Conservation (phyloP, 192 early-diverging fungal species). For the Dissophora ornata region DNA sequence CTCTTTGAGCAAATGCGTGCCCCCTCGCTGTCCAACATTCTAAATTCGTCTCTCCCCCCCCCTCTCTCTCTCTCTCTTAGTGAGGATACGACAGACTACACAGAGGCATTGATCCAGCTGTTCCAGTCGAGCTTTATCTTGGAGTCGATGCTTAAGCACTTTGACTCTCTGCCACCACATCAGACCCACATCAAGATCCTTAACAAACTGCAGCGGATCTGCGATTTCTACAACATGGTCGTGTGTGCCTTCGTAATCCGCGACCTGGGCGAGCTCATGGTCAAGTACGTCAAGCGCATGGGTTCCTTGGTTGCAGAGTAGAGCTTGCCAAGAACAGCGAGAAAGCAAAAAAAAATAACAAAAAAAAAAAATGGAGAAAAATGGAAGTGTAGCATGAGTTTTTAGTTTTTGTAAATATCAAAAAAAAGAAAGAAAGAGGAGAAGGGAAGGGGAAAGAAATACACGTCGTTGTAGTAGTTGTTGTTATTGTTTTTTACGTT, state of each 20-base stretch:
- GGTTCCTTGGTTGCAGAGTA: slow-evolving; percentile 29
- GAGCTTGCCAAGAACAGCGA: no score
- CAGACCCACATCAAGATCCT: slow-evolving; percentile 51
- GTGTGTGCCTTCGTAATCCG: slow-evolving; percentile 58
- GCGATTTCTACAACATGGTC: slow-evolving; percentile 54
- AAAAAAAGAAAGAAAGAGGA: no score
- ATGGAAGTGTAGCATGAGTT: no score
- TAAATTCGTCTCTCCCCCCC: no score
- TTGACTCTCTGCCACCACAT: slow-evolving; percentile 12
- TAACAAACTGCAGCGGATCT: slow-evolving; percentile 28
- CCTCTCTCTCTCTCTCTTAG: slow-evolving; percentile 16
- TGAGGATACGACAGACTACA: slow-evolving; percentile 34
- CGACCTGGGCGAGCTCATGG: slow-evolving; percentile 51
- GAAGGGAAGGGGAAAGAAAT: no score
- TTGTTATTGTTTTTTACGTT: no score
- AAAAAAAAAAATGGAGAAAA: neutral
- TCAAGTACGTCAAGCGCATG: slow-evolving; percentile 56
- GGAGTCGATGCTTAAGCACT: slow-evolving; percentile 39
- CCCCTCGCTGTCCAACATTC: no score
- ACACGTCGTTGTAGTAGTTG: no score
- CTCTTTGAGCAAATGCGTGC: no score
- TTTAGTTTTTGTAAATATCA: no score
- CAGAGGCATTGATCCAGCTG: slow-evolving; percentile 22
- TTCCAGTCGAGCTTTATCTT: slow-evolving; percentile 40
- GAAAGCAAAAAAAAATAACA: neutral